phyloP scores from a whole-genome alignment of 805 yeast species.

The Jamesozyma lodderae region DNA sequence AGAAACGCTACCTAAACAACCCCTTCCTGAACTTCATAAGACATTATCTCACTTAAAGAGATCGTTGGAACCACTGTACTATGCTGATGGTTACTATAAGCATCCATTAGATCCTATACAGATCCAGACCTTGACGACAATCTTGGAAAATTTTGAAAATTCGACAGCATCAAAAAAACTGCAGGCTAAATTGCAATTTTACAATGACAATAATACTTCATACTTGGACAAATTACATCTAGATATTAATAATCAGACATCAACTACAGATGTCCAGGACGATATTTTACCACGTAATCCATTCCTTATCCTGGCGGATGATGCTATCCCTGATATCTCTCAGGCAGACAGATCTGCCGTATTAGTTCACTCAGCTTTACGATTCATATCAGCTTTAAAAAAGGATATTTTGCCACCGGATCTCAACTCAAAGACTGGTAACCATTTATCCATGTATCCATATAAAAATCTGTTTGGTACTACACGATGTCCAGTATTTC shows the following conservation, averaged over 20 bases:
- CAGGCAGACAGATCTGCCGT: slow-evolving; percentile 65
- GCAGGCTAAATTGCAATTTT: slow-evolving; percentile 45
- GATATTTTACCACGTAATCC: slow-evolving; percentile 73
- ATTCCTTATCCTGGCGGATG: slow-evolving; percentile 63
- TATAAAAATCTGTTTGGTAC: slow-evolving; percentile 62
- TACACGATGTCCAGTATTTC: slow-evolving; percentile 43
- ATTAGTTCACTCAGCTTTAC: slow-evolving; percentile 53
- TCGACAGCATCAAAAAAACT: slow-evolving; percentile 36
- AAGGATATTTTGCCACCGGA: slow-evolving; percentile 49
- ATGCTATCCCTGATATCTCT: slow-evolving; percentile 53
- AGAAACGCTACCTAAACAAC: slow-evolving; percentile 42
- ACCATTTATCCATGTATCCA: slow-evolving; percentile 58
- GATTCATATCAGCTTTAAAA: slow-evolving; percentile 54
- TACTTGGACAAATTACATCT: slow-evolving; percentile 45
- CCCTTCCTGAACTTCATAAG: slow-evolving; percentile 47
- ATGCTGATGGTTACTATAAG: slow-evolving; percentile 40
- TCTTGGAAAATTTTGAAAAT: slow-evolving; percentile 38
- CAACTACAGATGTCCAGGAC: slow-evolving; percentile 55
- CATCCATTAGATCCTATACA: slow-evolving; percentile 23
- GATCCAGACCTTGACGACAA: slow-evolving; percentile 31
- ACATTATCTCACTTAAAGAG: slow-evolving; percentile 46
- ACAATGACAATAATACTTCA: slow-evolving; percentile 36
- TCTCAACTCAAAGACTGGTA: slow-evolving; percentile 39
- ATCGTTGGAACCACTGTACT: slow-evolving; percentile 52
- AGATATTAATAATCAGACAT: slow-evolving; percentile 35